Evolutionary conservation across 805 yeast species (phyloP).

Genomic region (Cyberlindnera nakhonratchasimensis): DNA sequence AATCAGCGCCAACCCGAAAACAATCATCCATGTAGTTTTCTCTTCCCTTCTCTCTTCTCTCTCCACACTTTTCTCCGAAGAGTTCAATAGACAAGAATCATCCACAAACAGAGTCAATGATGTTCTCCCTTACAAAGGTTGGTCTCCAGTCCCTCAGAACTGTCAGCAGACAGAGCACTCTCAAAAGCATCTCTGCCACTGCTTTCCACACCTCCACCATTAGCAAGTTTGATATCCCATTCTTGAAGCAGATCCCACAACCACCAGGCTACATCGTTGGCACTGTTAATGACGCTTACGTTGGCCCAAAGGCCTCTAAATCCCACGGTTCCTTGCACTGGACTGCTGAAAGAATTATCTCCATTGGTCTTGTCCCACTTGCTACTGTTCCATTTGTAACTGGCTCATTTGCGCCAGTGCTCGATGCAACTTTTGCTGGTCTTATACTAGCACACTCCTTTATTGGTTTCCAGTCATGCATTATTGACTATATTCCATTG

Average conservation of each 20-base stretch:
- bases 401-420: conserved; percentile 65
- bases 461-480: conserved; percentile 87
- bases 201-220: conserved; percentile 29
- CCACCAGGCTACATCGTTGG: conserved; percentile 91
- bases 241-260: conserved; percentile 63
- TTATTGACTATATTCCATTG: conserved; percentile 75
- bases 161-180: conserved; percentile 7
- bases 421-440: conserved; percentile 69
- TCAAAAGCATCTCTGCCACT: conserved; percentile 6
- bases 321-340: conserved; percentile 88
- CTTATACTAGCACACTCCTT: conserved; percentile 73
- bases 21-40: conserved; percentile 11
- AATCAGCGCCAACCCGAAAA: conserved; percentile 16
- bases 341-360: conserved; percentile 77
- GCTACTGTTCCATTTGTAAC: conserved; percentile 70
- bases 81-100: not conserved
- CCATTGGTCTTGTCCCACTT: conserved; percentile 74
- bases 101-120: not conserved
- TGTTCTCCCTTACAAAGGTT: conserved; percentile 12
- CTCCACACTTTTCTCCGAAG: too few relatives aligned
- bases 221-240: conserved; percentile 39
- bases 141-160: conserved; percentile 13
- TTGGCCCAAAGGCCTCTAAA: conserved; percentile 57
- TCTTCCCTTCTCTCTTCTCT: conserved; percentile 8
- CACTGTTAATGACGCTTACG: conserved; percentile 87